phyloP scores from a whole-genome alignment of 2,329 filamentous ascomycete species.

The Colletotrichum noveboracense region DNA sequence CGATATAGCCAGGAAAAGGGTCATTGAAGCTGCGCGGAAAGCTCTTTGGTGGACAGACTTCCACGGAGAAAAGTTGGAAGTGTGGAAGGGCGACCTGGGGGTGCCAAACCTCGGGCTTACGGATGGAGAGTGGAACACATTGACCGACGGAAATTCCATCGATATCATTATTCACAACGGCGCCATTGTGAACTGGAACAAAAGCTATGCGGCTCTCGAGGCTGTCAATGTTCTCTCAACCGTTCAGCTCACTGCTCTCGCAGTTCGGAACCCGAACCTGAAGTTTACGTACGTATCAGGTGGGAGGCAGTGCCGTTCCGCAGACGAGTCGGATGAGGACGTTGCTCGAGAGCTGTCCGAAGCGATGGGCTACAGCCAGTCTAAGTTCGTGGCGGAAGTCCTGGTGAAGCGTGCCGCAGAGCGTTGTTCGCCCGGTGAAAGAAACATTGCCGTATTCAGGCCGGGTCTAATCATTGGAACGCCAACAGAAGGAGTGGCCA shows the following conservation, averaged over 20 bases:
- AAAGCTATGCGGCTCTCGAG: not conserved
- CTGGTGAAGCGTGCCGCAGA: slow-evolving; percentile 22
- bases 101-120: not conserved
- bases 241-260: not conserved
- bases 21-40: not conserved
- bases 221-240: not conserved
- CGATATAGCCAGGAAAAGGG: not conserved
- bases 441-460: not conserved
- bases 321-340: not conserved
- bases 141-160: not conserved
- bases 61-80: not conserved
- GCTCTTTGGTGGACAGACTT: slow-evolving; percentile 8
- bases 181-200: slow-evolving; percentile 9
- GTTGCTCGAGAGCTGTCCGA: not conserved
- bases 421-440: not conserved
- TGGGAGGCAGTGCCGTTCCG: not conserved
- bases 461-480: slow-evolving; percentile 26
- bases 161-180: not conserved
- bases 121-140: not conserved
- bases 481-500: slow-evolving; percentile 24
- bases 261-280: not conserved
- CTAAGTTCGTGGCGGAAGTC: slow-evolving; percentile 27
- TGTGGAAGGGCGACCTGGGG: not conserved
- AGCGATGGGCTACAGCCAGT: slow-evolving; percentile 27
- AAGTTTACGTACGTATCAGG: slow-evolving; percentile 1